phyloP scores from a whole-genome alignment of 2,329 filamentous ascomycete species.

The Eutypella sp. region DNA sequence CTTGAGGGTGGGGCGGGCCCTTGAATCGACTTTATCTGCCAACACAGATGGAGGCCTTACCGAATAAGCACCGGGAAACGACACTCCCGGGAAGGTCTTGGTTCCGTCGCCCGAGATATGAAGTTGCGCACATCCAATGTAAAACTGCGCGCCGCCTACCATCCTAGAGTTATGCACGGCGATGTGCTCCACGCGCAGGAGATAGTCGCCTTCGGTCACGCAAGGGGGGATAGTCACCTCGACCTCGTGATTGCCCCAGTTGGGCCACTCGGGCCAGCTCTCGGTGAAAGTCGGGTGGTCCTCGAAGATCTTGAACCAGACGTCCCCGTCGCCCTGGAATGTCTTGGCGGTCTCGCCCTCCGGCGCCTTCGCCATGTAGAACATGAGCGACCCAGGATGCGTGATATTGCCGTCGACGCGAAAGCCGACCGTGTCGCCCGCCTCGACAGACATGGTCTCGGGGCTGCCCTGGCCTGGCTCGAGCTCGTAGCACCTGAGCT shows the following conservation, averaged over 20 bases:
- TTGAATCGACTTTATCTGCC: too few relatives aligned
- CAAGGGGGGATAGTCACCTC: slow-evolving; percentile 26
- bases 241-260: slow-evolving; percentile 13
- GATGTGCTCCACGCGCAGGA: slow-evolving; percentile 31
- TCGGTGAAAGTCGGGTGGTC: slow-evolving; percentile 18
- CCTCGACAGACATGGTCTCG: slow-evolving; percentile 27
- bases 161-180: slow-evolving; percentile 25
- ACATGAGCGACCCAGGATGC: slow-evolving; percentile 24
- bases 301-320: slow-evolving; percentile 29
- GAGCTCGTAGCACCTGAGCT: slow-evolving; percentile 33
- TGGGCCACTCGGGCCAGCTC: slow-evolving; percentile 14
- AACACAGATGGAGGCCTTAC: slow-evolving; percentile 8
- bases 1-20: too few relatives aligned
- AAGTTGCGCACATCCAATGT: slow-evolving; percentile 25
- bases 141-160: slow-evolving; percentile 27
- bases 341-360: slow-evolving; percentile 18
- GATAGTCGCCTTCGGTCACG: slow-evolving; percentile 28
- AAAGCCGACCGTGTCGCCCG: slow-evolving; percentile 31
- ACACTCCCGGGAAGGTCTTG: slow-evolving; percentile 20
- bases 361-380: slow-evolving; percentile 26
- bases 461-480: slow-evolving; percentile 23
- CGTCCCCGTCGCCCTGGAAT: slow-evolving; percentile 21
- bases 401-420: slow-evolving; percentile 25
- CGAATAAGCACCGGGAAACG: slow-evolving; percentile 23
- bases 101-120: slow-evolving; percentile 25